Conservation (phyloP, 495 filamentous ascomycete genomes). For the Hypoxylon perforatum region DNA sequence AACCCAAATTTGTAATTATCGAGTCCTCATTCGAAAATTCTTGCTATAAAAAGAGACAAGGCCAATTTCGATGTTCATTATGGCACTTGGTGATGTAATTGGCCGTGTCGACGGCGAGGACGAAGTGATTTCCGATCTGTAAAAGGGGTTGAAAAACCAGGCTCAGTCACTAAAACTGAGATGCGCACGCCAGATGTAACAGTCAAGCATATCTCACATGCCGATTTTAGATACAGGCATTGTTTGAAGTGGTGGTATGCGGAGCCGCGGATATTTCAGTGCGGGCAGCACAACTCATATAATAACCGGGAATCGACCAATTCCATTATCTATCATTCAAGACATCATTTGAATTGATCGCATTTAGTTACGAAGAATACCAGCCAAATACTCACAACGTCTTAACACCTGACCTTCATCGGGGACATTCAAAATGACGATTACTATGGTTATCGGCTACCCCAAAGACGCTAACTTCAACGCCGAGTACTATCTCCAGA, state of each 20-base stretch:
- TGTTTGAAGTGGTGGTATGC: not conserved
- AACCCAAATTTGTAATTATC: too few relatives aligned
- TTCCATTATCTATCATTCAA: not conserved
- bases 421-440: slow-evolving; percentile 17
- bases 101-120: too few relatives aligned
- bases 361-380: not conserved
- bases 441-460: slow-evolving; percentile 33
- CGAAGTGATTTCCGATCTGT: too few relatives aligned
- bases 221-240: not conserved
- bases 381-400: not conserved
- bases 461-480: slow-evolving; percentile 26
- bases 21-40: too few relatives aligned
- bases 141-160: too few relatives aligned
- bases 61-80: too few relatives aligned
- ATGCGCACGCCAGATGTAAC: not conserved
- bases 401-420: not conserved
- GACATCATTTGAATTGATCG: not conserved
- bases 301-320: not conserved
- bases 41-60: too few relatives aligned
- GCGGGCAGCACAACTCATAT: not conserved
- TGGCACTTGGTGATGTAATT: too few relatives aligned
- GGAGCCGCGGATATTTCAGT: not conserved
- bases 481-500: slow-evolving; percentile 26
- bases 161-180: too few relatives aligned
- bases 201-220: not conserved